Conservation (phyloP, 306 rosid genomes). For the Inga leiocalycina region DNA sequence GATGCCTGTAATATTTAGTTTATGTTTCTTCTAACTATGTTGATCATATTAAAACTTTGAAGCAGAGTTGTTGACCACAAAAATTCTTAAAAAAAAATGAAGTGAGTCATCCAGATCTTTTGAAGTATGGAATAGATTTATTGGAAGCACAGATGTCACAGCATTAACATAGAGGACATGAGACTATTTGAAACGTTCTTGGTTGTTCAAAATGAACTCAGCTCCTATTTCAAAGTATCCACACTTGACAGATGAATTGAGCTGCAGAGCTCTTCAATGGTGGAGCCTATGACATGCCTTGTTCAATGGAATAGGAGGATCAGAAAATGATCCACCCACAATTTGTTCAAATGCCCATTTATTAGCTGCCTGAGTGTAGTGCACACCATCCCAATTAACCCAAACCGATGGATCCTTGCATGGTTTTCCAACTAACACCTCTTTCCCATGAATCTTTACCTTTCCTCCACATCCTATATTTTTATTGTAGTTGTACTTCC, state of each 20-base stretch:
- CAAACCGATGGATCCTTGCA: conserved; percentile 64
- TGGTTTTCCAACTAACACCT: conserved; percentile 54
- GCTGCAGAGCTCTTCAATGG: background rate
- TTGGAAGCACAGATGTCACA: background rate
- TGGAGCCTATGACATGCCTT: conserved; percentile 55
- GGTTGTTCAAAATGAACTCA: background rate
- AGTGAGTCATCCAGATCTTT: background rate
- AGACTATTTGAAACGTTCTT: background rate
- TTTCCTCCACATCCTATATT: conserved; percentile 64
- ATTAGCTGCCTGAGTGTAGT: conserved; percentile 78
- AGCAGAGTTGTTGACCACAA: background rate
- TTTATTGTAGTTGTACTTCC: conserved; percentile 64
- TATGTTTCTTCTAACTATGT: background rate
- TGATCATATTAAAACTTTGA: background rate
- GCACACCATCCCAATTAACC: conserved; percentile 82
- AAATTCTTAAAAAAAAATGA: background rate
- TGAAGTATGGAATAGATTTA: background rate
- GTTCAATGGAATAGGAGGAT: conserved; percentile 71
- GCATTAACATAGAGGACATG: background rate
- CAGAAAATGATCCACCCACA: conserved; percentile 64
- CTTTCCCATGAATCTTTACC: conserved; percentile 50
- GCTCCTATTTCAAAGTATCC: background rate
- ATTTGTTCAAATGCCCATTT: conserved; percentile 65
- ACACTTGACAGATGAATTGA: background rate
- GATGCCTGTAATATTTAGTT: background rate